Evolutionary conservation across 2,329 filamentous ascomycete genomes (phyloP), one percentile per base, ranked within the genome.

Genomic region (Didymella pomorum): DNA sequence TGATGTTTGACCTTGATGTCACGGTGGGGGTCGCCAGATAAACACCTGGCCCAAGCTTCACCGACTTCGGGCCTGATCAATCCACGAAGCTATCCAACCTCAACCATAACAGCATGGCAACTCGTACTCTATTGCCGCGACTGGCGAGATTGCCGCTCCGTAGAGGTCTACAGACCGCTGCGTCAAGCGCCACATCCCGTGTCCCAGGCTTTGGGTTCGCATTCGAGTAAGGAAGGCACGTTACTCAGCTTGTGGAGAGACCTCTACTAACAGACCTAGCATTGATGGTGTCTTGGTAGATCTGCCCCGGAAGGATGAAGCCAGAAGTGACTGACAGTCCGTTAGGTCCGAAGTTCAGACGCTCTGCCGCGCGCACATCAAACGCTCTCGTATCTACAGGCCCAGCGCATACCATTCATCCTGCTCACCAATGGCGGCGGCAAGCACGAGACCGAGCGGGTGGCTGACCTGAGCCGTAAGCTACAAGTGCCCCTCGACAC

Each of bases 371-470:
- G 91, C 29, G 94, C 95, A 1, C 82, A 86, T 1, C 84, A 91
- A 70, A 85, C 93, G 14, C 84, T 99, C 20, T 80, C 82, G 28
- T 89, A 87, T 70, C 87, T 98, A 20, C 87, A 93, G 67, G 79
- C 84, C 45, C 84, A 93, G 71, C 83, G 86, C 45, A 92, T 97
- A 44, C 93, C 93, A 12, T 98, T 96, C 79, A 94, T 99, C 70
- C 86, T 99, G 31, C 83, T 99, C 62, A 99, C 95, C 58, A 99
- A 99, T 78, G 95, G 95, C 67, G 95, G 95, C 41, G 95, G 95
- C 57, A 92, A 90, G 72, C 86, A 88, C 62, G 94, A 98, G 78
- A 81, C 81, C 2, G 88, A 90, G 58, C 86, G 92, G 18, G 89
- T 92, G 28, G 80, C 81, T 8, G 89, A 93, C 60, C 82, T 96